Base-by-base conservation (phyloP, 1,284 basidiomycete genomes). In the Tilletia indica region DNA sequence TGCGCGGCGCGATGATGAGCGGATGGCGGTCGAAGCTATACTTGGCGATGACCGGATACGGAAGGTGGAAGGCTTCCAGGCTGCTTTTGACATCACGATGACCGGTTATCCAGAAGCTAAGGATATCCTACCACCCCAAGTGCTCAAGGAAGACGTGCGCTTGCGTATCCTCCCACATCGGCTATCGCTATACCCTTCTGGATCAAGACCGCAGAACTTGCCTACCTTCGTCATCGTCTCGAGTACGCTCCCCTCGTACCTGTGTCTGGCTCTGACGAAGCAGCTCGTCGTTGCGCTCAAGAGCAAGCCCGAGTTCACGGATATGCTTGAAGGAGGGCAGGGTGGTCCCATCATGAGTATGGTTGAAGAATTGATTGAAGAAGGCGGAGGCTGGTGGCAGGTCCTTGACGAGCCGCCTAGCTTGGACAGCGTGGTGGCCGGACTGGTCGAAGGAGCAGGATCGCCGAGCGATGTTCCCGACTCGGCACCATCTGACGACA, bases 181-280 rank as follows among this genome's bases (percentile, higher is more conserved):
- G 1, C 81, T 86, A n/a, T 87, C 87, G 70, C 81, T 86, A 4
- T 90, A 79, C 56, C 74, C 78, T 8, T 38, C 69, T 1, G 70
- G 72, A 21, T n/a, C 61, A 1, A 39, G 71, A 16, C 48, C 48
- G 0, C 3, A 83, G 4, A 86, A 86, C 73, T 87, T 89, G 4
- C 93, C 93, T 0, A 85, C 89, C 0, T 89, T 94, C 84, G 95
- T 90, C 82, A 85, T 97, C 71, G 88, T 90, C 0, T 94, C 93
- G 1, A 82, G 85, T 0, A 88, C 88, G 0, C 86, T 92, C 5
- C 89, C 94, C 0, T 88, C 93, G 0, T 97, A 97, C 83, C 87
- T 97, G 74, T 90, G 93, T 45, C 88, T 97, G 0, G 90, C 96
- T 78, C 87, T 97, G 19, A 88, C 93, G n/a, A 88, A 89, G 2